A percentile compares a stretch with the other conserved stretches of the same genome.
These are phyloP conservation scores for Yarrowia galli DNA, from an alignment of 1,139 yeast genomes.

Conservation along the genomic window DNA sequence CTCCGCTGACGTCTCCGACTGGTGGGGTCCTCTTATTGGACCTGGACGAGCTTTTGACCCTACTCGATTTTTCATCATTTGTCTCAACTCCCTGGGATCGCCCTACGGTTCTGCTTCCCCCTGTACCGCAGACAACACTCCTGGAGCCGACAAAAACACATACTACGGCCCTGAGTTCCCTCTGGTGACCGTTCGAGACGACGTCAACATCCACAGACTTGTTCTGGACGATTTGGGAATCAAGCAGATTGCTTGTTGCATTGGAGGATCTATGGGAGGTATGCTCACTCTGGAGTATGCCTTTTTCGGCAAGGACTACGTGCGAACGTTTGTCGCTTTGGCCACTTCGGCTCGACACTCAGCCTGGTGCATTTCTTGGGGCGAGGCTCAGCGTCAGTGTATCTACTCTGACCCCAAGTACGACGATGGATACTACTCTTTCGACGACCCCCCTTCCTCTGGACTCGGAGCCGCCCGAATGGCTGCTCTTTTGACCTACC, in stretches of 20 bases:
- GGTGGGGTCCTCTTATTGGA: slow-evolving; percentile 98
- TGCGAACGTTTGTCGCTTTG: slow-evolving; percentile 75
- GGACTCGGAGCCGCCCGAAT: slow-evolving; percentile 97
- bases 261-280: slow-evolving; percentile 99
- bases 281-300: slow-evolving; percentile 92
- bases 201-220: slow-evolving; percentile 76
- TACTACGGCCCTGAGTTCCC: slow-evolving; percentile 94
- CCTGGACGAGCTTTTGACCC: slow-evolving; percentile 90
- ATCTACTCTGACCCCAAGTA: slow-evolving; percentile 94
- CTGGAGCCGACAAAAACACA: slow-evolving; percentile 58
- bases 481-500: slow-evolving; percentile 92
- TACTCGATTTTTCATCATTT: slow-evolving; percentile 78
- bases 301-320: slow-evolving; percentile 73
- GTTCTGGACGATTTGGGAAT: slow-evolving; percentile 78
- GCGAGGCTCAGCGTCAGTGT: slow-evolving; percentile 96
- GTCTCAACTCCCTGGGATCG: slow-evolving; percentile 90
- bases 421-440: slow-evolving; percentile 81
- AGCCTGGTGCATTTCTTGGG: slow-evolving; percentile 99
- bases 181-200: slow-evolving; percentile 88
- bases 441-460: slow-evolving; percentile 77
- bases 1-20: slow-evolving; percentile 90
- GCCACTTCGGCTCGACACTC: slow-evolving; percentile 96
- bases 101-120: slow-evolving; percentile 98
- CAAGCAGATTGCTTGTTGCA: slow-evolving; percentile 75
- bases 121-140: slow-evolving; percentile 72